Evolutionary conservation across 2,329 filamentous ascomycete genomes (phyloP).

Genomic region (Gaeumannomyces tritici): DNA sequence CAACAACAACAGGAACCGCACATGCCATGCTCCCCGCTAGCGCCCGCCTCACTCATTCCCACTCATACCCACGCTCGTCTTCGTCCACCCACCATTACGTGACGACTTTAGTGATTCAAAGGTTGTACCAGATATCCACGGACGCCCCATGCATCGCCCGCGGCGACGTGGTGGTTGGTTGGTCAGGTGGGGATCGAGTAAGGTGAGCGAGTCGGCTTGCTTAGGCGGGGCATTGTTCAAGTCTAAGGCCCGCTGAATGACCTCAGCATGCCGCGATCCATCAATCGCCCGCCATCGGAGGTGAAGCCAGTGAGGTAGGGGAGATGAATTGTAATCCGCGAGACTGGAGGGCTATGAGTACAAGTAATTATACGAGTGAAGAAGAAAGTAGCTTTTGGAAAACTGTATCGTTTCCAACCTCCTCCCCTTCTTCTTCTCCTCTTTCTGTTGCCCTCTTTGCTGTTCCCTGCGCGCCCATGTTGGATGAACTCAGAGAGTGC

Average conservation of each 20-base stretch:
- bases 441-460: too few species aligned
- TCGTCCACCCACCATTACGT: conserved; percentile 3
- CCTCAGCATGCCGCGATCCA: not conserved
- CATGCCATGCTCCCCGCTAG: not conserved
- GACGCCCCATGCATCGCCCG: not conserved
- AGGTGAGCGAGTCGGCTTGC: not conserved
- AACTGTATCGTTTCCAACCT: too few species aligned
- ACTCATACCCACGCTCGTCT: not conserved
- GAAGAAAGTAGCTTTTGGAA: not conserved
- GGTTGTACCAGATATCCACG: not conserved
- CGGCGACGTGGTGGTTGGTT: not conserved
- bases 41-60: too few species aligned
- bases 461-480: too few species aligned
- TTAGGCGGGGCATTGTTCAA: not conserved
- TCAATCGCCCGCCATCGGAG: not conserved
- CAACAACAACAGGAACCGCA: not conserved
- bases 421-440: too few species aligned
- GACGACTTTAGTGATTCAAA: not conserved
- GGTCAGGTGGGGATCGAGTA: not conserved
- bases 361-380: not conserved
- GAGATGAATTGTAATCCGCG: not conserved
- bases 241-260: not conserved
- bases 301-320: not conserved
- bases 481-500: too few species aligned
- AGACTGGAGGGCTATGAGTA: not conserved